Base-by-base conservation (phyloP, 169 alveolate species). In the Plasmodium vivax region DNA sequence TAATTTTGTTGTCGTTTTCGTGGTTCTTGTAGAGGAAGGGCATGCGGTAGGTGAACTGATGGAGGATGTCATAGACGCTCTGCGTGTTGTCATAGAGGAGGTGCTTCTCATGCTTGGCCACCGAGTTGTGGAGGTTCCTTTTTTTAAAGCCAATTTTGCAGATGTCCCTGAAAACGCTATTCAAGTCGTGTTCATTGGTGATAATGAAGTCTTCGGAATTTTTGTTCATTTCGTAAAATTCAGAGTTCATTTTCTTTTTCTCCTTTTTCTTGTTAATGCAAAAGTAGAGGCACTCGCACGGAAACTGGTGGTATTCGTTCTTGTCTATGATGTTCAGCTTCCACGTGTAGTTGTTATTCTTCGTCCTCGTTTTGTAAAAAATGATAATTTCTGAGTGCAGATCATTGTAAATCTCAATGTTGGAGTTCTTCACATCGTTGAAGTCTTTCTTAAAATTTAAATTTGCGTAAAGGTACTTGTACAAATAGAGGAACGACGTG, bases 281-380 rank as follows among this genome's bases (percentile, higher is more conserved):
- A 88, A 88, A 88, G 30, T 88, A 88, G 43, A 88, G 74, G 36
- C 94, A 88, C 51, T 80, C 94, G 51, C 94, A 80, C 3, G 94
- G 94, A 43, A 88, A 88, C 72, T 80, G 56, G 83, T 88, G 43
- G 47, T 88, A 88, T 62, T 88, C 94, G 71, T 88, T 88, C 82
- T 88, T 88, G 68, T 80, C 54, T 79, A 88, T 80, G 62, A 88
- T 88, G 34, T 36, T 81, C 45, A 88, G 10, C 75, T 88, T 88
- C 94, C 94, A 88, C 19, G 51, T 41, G 47, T 88, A 88, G 19
- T 88, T 88, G 83, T 88, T 79, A 80, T 88, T 88, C 72, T 88
- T 88, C 74, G 83, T 88, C 71, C 94, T 88, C 4, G 90, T 88
- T 19, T 88, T 88, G 73, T 88, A 88, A 88, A 88, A 88, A 43